Conservation (phyloP, 192 early-diverging fungal genomes). For the Umbelopsis sp. region DNA sequence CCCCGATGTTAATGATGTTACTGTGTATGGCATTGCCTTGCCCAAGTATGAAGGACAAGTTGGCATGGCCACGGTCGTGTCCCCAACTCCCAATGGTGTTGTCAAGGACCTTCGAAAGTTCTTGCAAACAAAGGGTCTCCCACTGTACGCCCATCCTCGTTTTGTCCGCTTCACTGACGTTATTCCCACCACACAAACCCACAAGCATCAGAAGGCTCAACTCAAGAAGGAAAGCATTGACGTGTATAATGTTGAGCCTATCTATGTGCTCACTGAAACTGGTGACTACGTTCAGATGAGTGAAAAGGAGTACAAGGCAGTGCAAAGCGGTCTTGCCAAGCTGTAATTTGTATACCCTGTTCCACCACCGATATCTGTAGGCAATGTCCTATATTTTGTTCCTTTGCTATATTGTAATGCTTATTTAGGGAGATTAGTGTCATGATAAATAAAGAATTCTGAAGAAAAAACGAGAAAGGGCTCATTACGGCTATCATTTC, state of each 20-base stretch:
- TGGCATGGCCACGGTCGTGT: constrained; percentile 59
- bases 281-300: not conserved
- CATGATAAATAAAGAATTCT: no score
- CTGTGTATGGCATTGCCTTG: constrained; percentile 61
- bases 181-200: constrained; percentile 4
- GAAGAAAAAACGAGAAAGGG: no score
- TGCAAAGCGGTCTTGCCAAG: constrained; percentile 4
- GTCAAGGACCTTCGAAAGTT: not conserved
- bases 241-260: not conserved
- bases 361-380: not conserved
- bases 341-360: constrained; percentile 13
- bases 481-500: no score
- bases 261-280: constrained; percentile 8
- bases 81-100: not conserved
- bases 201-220: constrained; percentile 20
- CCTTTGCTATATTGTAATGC: no score
- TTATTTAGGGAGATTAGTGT: no score
- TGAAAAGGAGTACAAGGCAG: not conserved
- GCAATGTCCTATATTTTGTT: no score
- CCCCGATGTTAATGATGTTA: constrained; percentile 48
- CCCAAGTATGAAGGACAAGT: constrained; percentile 57
- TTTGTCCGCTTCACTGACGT: constrained; percentile 20
- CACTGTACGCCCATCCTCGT: constrained; percentile 5
- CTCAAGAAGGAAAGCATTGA: constrained; percentile 15
- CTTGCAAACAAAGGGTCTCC: constrained; percentile 1